phyloP scores from a whole-genome alignment of 352 stramenopile species.

The Phytopythium helicoides region DNA sequence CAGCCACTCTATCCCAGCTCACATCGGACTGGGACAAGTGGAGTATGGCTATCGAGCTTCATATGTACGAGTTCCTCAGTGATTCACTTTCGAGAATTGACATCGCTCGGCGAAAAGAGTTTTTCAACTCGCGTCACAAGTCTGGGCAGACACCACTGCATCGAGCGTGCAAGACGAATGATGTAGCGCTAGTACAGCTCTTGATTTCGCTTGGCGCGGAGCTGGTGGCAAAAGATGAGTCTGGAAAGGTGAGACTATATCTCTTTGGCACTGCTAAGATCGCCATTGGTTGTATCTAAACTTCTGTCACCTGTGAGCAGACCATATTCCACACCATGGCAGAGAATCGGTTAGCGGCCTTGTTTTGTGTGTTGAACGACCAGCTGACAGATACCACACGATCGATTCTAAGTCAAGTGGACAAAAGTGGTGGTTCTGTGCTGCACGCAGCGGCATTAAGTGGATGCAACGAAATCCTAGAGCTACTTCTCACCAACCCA shows the following conservation, averaged over 20 bases:
- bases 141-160: constrained; percentile 56
- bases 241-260: constrained; percentile 29
- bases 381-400: constrained; percentile 19
- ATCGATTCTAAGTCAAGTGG: constrained; percentile 26
- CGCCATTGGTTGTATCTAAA: background rate
- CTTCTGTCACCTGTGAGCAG: constrained; percentile 4
- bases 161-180: constrained; percentile 45
- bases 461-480: constrained; percentile 38
- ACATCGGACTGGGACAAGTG: constrained; percentile 58
- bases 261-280: background rate
- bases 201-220: constrained; percentile 35
- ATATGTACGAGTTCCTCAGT: constrained; percentile 36
- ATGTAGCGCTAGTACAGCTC: constrained; percentile 36
- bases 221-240: constrained; percentile 29
- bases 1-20: constrained; percentile 45
- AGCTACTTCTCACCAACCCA: constrained; percentile 14
- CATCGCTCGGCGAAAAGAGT: constrained; percentile 15
- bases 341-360: constrained; percentile 29
- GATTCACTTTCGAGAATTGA: constrained; percentile 25
- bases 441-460: constrained; percentile 43
- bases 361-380: constrained; percentile 34
- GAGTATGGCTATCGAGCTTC: constrained; percentile 69
- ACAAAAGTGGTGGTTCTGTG: constrained; percentile 37
- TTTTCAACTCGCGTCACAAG: constrained; percentile 39
- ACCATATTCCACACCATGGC: constrained; percentile 49